Base-by-base conservation (phyloP, 805 yeast species). In the Kodamaea nitidulidarum region DNA sequence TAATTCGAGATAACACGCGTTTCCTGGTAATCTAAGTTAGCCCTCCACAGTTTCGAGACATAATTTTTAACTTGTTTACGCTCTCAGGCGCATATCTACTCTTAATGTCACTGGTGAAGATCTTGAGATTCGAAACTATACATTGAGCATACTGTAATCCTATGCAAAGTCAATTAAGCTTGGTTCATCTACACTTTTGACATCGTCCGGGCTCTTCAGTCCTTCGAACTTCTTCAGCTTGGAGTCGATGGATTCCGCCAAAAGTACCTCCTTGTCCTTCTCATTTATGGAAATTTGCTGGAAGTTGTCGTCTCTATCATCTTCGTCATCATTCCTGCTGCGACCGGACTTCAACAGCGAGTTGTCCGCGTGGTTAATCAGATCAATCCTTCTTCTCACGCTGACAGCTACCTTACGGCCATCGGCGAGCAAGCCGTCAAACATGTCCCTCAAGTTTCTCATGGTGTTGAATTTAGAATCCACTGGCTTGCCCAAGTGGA, bases 371-470 rank as follows among this genome's bases (percentile, higher is more conserved):
- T 17, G 32, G 32, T 30, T 30, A 12, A 30, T 30, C 32, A 30
- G 32, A 56, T 88, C 96, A 75, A 88, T 88, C 47, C 95, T 80
- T 48, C 84, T 81, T 48, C 91, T 80, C 3, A 93, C 95, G 54
- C 88, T 90, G 38, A 76, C 80, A 1, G 98, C 98, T 10, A 91
- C 95, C 41, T 91, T 78, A 56, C 87, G 73, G 4, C 98, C 97
- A 63, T 93, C 97, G 0, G 95, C 93, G 44, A 91, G 73, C 42
- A 93, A 71, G 8, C 93, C 91, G 58, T 88, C 95, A 63, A 91
- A 86, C 78, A 93, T 83, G 40, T 86, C 91, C 41, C 96, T 73
- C 42, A 93, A 63, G 21, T 83, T 82, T 32, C 78, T 64, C 41
- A 75, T 76, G 27, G 71, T 65, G 49, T 70, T 73, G 33, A 68